Evolutionary conservation across 1,284 basidiomycete genomes (phyloP), one percentile per base, ranked within the genome.

Genomic region (Cystobasidiaceae sp.): DNA sequence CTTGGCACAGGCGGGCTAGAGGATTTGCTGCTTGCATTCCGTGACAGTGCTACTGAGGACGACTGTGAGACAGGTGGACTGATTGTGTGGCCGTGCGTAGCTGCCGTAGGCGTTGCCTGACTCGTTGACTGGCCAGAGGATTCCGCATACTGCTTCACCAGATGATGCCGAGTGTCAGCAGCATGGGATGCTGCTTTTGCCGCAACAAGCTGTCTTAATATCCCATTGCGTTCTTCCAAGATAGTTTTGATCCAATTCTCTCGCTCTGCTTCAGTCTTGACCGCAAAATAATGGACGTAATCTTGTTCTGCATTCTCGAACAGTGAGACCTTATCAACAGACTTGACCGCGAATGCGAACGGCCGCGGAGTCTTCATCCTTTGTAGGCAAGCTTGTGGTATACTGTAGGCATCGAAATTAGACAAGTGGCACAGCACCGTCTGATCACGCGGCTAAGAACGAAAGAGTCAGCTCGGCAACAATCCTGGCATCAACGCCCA

Each of bases 341-440:
- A 89, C 78, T 93, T 94, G 74, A 92, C 78, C 21, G 88, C 85
- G 72, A 94, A 93, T 15, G 85, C 82, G 71, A 86, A 92, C 0
- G 83, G 80, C 74, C 88, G 90, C 0, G 88, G 88, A 1, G 88
- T 80, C 72, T 87, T 88, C 25, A 70, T 67, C 11, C 52, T 61
- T 1, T 56, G 51, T 4, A 68, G 45, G 75, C 86, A 82, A 17
- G 82, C 76, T 19, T 86, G 82, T 5, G 85, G 88, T 57, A 90
- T 80, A 63, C 79, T 79, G 76, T 92, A 94, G 37, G 85, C 86
- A 75, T 94, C 91, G 74, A 91, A 93, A 73, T 86, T 89, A 62
- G 87, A 86, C 23, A 92, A 77, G 7, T 87, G 86, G 72, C 90
- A 92, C 23, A 96, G 79, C 69, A 86, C 80, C 2, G 82, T 79